A percentile compares a stretch with the other conserved stretches of the same genome.
These are phyloP conservation scores for Stephania japonica DNA, from an alignment of 164 flowering plant genomes.

Conservation along the genomic window DNA sequence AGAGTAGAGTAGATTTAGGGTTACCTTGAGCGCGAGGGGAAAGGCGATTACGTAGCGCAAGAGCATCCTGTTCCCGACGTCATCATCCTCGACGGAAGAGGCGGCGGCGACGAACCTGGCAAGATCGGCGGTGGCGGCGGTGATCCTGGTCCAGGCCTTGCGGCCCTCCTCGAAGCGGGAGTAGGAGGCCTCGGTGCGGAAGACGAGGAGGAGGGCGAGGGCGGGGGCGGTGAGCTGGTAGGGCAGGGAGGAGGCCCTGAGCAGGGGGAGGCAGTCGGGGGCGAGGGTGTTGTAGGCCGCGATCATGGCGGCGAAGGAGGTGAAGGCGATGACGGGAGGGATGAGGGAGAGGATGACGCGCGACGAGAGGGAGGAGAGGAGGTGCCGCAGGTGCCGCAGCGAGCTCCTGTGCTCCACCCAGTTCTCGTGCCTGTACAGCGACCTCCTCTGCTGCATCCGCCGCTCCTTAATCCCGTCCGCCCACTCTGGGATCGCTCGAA, in stretches of 20 bases:
- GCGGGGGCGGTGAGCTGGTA: slow-evolving; percentile 96
- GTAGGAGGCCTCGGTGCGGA: slow-evolving; percentile 87
- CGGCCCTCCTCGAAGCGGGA: slow-evolving; percentile 86
- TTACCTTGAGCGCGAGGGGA: slow-evolving; percentile 78
- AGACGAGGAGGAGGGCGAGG: slow-evolving; percentile 78
- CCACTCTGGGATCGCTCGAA: slow-evolving; percentile 68
- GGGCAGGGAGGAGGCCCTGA: slow-evolving; percentile 72
- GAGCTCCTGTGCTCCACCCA: slow-evolving; percentile 89
- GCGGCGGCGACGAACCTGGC: slow-evolving; percentile 56
- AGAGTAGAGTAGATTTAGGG: not conserved
- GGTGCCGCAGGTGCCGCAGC: slow-evolving; percentile 71
- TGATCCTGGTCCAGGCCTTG: slow-evolving; percentile 78
- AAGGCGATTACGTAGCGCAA: slow-evolving; percentile 78
- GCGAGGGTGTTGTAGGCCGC: slow-evolving; percentile 73
- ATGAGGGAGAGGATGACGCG: slow-evolving; percentile 75
- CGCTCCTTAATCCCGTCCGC: slow-evolving; percentile 66
- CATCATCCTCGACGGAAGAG: slow-evolving; percentile 18
- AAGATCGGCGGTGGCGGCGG: slow-evolving; percentile 66
- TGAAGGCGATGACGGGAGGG: slow-evolving; percentile 78
- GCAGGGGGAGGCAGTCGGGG: slow-evolving; percentile 60
- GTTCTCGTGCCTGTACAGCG: slow-evolving; percentile 58
- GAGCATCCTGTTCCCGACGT: slow-evolving; percentile 41
- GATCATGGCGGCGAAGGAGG: slow-evolving; percentile 49
- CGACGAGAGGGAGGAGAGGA: slow-evolving; percentile 61
- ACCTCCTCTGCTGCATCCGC: slow-evolving; percentile 50